Evolutionary conservation across 2,329 filamentous ascomycete genomes (phyloP), one percentile per base, ranked within the genome.

Genomic region (Madurella mycetomatis): DNA sequence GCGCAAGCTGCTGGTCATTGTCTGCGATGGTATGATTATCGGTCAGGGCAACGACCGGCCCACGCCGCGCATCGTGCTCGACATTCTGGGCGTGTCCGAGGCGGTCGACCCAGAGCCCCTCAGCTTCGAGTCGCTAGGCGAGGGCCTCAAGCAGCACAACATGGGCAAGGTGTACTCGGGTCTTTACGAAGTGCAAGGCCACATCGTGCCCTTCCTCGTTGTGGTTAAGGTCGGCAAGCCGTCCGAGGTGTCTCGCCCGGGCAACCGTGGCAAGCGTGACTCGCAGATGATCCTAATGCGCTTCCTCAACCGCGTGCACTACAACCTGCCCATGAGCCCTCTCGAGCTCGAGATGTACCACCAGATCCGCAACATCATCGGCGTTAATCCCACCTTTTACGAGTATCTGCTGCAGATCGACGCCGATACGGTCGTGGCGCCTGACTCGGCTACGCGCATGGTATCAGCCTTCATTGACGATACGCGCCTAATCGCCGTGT

Each of bases 11-110:
- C 78, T 99, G 25, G 84, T 96, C 61, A 80, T 99, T 58, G 79
- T 99, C 60, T 99, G 94, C 66, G 94, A 99, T 67, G 94, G 94
- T 73, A 97, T 99, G 92, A 99, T 99, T 76, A 95, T 99, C 62
- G 94, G 94, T 66, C 92, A 96, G 74, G 94, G 94, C 67, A 99
- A 99, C 72, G 94, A 99, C 70, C 84, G 91, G 58, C 90, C 94
- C 7, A 99, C 94, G 0, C 94, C 94, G 42, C 85, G 92, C 58
- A 99, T 99, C 62, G 92, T 99, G 19, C 80, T 99, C 51, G 94
- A 99, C 66, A 99, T 99, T 76, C 80, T 99, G 5, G 94, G 94
- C 60, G 94, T 99, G 31, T 88, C 91, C 1, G 92, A 96, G 64
- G 89, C 87, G 2, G 88, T 96, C 15, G 92, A 99, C 66, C 94